Evolutionary conservation across 495 filamentous ascomycete species (phyloP).

Genomic region (Oleoguttula mirabilis): DNA sequence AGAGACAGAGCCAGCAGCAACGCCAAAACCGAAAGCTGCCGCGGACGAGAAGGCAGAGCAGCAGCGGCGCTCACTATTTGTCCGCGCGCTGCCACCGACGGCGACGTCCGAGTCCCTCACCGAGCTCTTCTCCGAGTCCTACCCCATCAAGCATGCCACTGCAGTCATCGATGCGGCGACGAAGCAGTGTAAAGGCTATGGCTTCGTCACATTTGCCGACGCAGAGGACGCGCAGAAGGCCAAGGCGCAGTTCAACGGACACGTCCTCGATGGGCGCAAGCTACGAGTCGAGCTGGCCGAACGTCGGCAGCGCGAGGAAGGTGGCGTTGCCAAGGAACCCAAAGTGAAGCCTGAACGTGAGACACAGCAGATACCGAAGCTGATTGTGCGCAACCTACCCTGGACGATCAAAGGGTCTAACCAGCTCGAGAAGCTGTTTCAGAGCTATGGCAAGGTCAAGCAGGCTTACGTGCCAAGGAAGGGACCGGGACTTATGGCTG

Average conservation of each 20-base stretch:
- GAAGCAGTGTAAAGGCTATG: slow-evolving; percentile 79
- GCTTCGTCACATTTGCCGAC: slow-evolving; percentile 94
- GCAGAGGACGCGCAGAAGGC: slow-evolving; percentile 77
- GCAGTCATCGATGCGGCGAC: slow-evolving; percentile 71
- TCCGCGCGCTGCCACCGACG: slow-evolving; percentile 66
- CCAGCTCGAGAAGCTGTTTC: slow-evolving; percentile 63
- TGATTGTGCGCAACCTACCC: slow-evolving; percentile 91
- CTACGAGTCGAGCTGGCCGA: slow-evolving; percentile 81
- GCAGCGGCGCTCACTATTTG: slow-evolving; percentile 64
- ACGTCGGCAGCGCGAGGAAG: slow-evolving; percentile 60
- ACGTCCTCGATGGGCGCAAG: slow-evolving; percentile 61
- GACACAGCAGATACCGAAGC: slow-evolving; percentile 61
- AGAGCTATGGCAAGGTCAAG: slow-evolving; percentile 81
- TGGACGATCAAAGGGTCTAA: slow-evolving; percentile 88
- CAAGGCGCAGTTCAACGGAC: slow-evolving; percentile 61
- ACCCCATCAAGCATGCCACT: slow-evolving; percentile 85
- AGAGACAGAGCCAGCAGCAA: neutral
- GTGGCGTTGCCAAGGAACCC: slow-evolving; percentile 26
- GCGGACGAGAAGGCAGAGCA: slow-evolving; percentile 1
- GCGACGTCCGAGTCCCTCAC: slow-evolving; percentile 74
- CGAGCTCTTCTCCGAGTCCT: slow-evolving; percentile 82
- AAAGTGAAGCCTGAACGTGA: slow-evolving; percentile 33
- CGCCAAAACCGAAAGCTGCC: neutral
- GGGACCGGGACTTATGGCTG: slow-evolving; percentile 53
- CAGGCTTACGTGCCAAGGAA: slow-evolving; percentile 66